Evolutionary conservation across 352 stramenopile species (phyloP).

Genomic region (Hyaloperonospora brassicae): DNA sequence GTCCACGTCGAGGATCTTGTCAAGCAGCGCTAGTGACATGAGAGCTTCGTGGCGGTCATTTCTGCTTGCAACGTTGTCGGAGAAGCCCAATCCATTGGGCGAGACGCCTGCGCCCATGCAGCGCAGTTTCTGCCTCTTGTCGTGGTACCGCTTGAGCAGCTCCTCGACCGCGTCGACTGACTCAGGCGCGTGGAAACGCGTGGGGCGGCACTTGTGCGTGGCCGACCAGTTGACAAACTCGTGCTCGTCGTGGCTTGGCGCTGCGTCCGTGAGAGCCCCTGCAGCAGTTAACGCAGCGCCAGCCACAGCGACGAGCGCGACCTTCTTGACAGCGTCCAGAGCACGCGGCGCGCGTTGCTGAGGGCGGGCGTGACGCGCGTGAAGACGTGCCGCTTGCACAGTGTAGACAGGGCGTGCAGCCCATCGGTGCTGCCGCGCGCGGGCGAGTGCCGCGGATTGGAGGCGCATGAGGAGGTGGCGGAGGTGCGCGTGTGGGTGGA

Average conservation of each 20-base stretch:
- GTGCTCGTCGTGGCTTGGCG: constrained; percentile 35
- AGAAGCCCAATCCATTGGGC: constrained; percentile 94
- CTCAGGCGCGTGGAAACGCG: constrained; percentile 61
- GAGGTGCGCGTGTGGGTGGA: neutral
- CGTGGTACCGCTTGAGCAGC: constrained; percentile 51
- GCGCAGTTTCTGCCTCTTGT: constrained; percentile 75
- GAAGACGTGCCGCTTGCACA: constrained; percentile 7
- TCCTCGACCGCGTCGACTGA: constrained; percentile 60
- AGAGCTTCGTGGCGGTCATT: constrained; percentile 54
- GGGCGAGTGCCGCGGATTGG: constrained; percentile 7
- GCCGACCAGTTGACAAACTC: constrained; percentile 80
- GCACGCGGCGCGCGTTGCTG: constrained; percentile 7
- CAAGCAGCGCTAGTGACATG: constrained; percentile 89
- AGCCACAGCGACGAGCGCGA: constrained; percentile 12
- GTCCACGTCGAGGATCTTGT: constrained; percentile 89
- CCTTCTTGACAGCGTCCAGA: constrained; percentile 6
- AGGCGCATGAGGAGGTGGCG: constrained; percentile 5
- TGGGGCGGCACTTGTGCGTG: constrained; percentile 63
- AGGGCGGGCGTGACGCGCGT: neutral
- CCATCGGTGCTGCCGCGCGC: constrained; percentile 3
- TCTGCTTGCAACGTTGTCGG: constrained; percentile 20
- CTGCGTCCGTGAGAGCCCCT: constrained; percentile 10
- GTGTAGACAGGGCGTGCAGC: neutral
- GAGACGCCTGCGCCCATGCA: constrained; percentile 94
- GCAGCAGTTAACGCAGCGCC: constrained; percentile 16